phyloP scores from a whole-genome alignment of 169 alveolate genomes.

The Eimeria acervulina region DNA sequence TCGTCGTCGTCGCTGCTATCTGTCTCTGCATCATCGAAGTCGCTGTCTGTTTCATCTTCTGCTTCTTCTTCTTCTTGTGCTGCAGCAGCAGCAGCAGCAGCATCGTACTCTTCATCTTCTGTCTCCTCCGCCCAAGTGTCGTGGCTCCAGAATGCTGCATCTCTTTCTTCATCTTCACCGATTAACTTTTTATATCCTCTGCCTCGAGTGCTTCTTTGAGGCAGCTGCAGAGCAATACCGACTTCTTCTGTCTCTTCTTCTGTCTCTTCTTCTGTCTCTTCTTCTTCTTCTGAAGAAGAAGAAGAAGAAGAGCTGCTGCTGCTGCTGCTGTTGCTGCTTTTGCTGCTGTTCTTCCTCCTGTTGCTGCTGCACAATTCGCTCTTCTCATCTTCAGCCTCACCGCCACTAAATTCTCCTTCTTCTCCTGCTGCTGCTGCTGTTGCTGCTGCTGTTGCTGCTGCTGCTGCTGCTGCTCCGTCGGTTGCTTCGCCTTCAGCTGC shows the following conservation, averaged over 20 bases:
- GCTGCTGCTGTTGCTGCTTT: not conserved
- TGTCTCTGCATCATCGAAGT: conserved; percentile 73
- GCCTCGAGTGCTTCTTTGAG: conserved; percentile 90
- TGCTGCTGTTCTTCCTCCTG: not conserved
- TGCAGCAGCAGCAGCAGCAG: conserved; percentile 94
- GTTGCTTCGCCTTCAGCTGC: not conserved
- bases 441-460: not conserved
- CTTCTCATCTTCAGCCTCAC: conserved; percentile 19
- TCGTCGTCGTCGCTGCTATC: conserved; percentile 57
- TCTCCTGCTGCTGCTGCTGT: not conserved
- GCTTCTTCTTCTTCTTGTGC: no score
- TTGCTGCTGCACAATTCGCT: not conserved
- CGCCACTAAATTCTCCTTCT: not conserved
- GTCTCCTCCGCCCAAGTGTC: conserved; percentile 93
- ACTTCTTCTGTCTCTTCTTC: conserved; percentile 85
- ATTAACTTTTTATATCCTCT: conserved; percentile 88
- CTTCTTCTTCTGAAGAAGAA: no score
- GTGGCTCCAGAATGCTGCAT: conserved; percentile 92
- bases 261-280: conserved; percentile 80
- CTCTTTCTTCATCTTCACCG: conserved; percentile 92
- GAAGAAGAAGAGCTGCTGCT: not conserved
- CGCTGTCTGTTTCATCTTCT: conserved; percentile 92
- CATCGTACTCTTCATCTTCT: conserved; percentile 92
- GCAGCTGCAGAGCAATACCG: conserved; percentile 93
- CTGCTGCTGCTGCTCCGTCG: not conserved